Percentiles rank a stretch among this genome's conserved stretches.
Conservation (phyloP, 179 eudicot species). For the Beta corolliflora region DNA sequence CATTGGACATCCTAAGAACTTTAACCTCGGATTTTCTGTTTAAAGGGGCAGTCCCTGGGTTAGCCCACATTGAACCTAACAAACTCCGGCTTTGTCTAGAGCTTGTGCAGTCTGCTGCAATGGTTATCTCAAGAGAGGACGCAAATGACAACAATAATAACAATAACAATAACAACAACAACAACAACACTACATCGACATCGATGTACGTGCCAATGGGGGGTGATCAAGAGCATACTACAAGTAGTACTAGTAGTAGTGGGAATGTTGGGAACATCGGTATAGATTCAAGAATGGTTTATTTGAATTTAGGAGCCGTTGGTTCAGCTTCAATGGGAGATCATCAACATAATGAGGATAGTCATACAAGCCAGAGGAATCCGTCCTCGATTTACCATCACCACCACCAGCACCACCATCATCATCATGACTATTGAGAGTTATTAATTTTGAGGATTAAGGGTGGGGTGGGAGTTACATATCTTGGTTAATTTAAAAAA, state of each 20-base stretch:
- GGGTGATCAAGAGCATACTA: constrained; percentile 38
- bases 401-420: constrained; percentile 27
- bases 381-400: constrained; percentile 17
- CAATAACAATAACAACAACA: too few species aligned
- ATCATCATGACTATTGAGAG: constrained; percentile 32
- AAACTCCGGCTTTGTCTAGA: constrained; percentile 84
- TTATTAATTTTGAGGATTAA: not conserved
- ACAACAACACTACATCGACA: constrained; percentile 19
- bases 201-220: constrained; percentile 48
- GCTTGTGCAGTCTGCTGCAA: constrained; percentile 83
- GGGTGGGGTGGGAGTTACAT: not conserved
- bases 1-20: constrained; percentile 74
- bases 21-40: constrained; percentile 85
- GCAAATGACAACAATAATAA: constrained; percentile 37
- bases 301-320: constrained; percentile 64
- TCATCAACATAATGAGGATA: constrained; percentile 49
- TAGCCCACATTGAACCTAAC: constrained; percentile 84
- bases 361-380: constrained; percentile 33
- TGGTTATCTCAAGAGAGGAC: constrained; percentile 92
- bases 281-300: constrained; percentile 84
- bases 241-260: constrained; percentile 39
- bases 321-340: constrained; percentile 42
- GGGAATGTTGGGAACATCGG: constrained; percentile 41
- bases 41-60: constrained; percentile 86
- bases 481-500: not conserved